Conservation (phyloP, 1,139 yeast genomes). For the Meyerozyma athensensis region DNA sequence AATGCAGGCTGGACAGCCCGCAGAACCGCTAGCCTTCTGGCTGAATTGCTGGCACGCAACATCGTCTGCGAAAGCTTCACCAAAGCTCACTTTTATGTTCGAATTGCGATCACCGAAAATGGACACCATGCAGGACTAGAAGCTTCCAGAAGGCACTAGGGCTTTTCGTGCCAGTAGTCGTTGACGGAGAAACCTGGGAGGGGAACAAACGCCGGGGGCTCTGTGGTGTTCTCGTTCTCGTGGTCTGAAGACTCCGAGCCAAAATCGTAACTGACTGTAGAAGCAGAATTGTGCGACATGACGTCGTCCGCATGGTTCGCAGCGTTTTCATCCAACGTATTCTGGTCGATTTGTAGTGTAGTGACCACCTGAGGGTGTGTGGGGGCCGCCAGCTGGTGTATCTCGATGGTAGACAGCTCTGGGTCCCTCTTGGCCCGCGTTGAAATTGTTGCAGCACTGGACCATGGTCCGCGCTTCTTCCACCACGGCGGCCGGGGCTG, state of each 20-base stretch:
- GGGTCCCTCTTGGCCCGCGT: neutral
- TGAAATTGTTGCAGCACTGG: neutral
- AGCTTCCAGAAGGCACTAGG: constrained; percentile 1
- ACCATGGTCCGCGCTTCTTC: neutral
- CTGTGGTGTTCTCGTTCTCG: constrained; percentile 5
- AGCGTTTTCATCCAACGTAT: too few species aligned
- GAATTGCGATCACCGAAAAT: neutral
- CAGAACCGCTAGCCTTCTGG: too few species aligned
- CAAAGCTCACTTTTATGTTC: neutral
- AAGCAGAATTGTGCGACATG: neutral
- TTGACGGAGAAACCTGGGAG: constrained; percentile 29
- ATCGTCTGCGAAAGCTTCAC: too few species aligned
- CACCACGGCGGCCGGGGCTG: neutral
- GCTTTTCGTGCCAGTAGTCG: constrained; percentile 33
- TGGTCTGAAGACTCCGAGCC: neutral
- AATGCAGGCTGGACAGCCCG: too few species aligned
- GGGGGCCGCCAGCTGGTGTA: too few species aligned
- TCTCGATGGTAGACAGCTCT: too few species aligned
- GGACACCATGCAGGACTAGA: neutral
- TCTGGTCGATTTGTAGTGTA: too few species aligned
- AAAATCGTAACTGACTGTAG: neutral
- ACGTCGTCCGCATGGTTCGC: neutral
- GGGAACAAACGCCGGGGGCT: constrained; percentile 31
- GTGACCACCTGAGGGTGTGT: too few species aligned
- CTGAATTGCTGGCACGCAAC: too few species aligned